These are phyloP conservation scores for Coprinopsis sp. DNA, from an alignment of 768 basidiomycete species.

Conservation along the genomic window DNA sequence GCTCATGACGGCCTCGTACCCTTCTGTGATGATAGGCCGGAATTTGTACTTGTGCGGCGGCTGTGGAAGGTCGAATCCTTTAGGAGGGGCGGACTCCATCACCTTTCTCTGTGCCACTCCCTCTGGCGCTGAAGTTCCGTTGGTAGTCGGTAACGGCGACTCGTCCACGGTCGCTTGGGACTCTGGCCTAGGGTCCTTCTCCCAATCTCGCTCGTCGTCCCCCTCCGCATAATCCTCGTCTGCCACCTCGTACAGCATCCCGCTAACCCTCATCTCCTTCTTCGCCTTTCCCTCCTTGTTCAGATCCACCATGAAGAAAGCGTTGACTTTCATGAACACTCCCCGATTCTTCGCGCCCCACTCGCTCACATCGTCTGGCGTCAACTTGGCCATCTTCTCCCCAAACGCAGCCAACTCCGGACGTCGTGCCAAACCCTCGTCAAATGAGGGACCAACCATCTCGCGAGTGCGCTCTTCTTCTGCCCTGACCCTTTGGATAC, in stretches of 20 bases:
- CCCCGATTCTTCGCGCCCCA: slow-evolving; percentile 59
- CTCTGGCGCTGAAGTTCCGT: neutral
- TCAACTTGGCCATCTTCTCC: neutral
- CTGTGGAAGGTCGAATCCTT: slow-evolving; percentile 44
- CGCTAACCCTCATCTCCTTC: slow-evolving; percentile 65
- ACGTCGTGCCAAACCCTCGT: too few relatives aligned
- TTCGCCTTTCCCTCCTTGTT: slow-evolving; percentile 36
- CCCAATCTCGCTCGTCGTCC: slow-evolving; percentile 5
- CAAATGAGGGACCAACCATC: too few relatives aligned
- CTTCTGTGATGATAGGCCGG: slow-evolving; percentile 58
- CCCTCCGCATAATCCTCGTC: slow-evolving; percentile 66
- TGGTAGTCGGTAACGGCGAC: slow-evolving; percentile 1
- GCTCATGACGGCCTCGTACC: slow-evolving; percentile 61
- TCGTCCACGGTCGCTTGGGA: slow-evolving; percentile 8
- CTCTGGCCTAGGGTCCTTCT: neutral
- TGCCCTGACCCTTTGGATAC: neutral
- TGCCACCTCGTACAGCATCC: slow-evolving; percentile 74
- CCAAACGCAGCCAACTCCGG: too few relatives aligned
- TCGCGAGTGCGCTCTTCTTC: neutral
- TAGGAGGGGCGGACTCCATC: slow-evolving; percentile 5
- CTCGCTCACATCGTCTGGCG: slow-evolving; percentile 20
- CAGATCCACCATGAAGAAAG: slow-evolving; percentile 59
- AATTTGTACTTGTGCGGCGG: slow-evolving; percentile 69
- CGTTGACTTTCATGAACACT: slow-evolving; percentile 67
- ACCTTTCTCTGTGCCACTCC: neutral